phyloP scores from a whole-genome alignment of 371 early-diverging fungal genomes.

The Circinella minor region DNA sequence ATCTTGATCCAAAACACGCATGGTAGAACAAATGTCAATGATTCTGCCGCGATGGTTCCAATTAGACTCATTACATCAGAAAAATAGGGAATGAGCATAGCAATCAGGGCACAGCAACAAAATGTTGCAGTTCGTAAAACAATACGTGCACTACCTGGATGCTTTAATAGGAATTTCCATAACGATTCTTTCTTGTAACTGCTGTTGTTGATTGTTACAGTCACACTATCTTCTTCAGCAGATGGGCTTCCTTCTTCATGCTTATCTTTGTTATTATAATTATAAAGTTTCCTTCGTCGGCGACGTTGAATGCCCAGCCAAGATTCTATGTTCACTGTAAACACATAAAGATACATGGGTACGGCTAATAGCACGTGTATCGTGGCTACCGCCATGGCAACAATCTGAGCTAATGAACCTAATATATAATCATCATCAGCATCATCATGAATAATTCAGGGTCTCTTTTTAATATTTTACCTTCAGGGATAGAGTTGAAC shows the following conservation, averaged over 20 bases:
- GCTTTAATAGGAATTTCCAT: background rate
- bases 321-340: slow-evolving; percentile 66
- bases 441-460: background rate
- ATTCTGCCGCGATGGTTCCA: slow-evolving; percentile 78
- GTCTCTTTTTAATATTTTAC: background rate
- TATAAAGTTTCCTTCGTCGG: background rate
- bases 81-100: slow-evolving; percentile 81
- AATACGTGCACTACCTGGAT: slow-evolving; percentile 46
- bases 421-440: background rate
- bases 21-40: slow-evolving; percentile 83
- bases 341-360: slow-evolving; percentile 82
- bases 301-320: slow-evolving; percentile 26
- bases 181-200: background rate
- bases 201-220: background rate
- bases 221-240: background rate
- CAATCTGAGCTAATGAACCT: slow-evolving; percentile 49
- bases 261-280: background rate
- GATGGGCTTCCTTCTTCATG: background rate
- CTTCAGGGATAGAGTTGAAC: slow-evolving; percentile 60
- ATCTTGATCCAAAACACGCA: slow-evolving; percentile 77
- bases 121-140: slow-evolving; percentile 59
- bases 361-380: slow-evolving; percentile 80
- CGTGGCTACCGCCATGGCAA: slow-evolving; percentile 76
- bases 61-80: slow-evolving; percentile 81
- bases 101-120: slow-evolving; percentile 55